These are phyloP conservation scores for Prunus armeniaca DNA, from an alignment of 306 rosid species.

Conservation along the genomic window DNA sequence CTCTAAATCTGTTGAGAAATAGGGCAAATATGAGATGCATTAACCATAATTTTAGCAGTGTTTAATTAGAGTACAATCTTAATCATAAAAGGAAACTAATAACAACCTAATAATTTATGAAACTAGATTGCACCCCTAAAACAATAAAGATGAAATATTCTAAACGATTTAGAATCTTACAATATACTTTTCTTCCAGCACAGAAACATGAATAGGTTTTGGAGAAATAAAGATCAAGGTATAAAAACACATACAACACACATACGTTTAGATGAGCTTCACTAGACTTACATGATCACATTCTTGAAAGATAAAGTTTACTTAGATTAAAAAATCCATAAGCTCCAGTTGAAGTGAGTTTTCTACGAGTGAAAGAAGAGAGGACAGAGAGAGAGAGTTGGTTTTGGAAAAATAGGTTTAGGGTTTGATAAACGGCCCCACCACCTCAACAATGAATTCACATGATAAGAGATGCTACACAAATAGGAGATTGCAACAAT, in stretches of 20 bases:
- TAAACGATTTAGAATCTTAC: not conserved
- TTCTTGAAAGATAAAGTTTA: not conserved
- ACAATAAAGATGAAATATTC: not conserved
- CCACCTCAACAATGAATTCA: not conserved
- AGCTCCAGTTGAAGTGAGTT: not conserved
- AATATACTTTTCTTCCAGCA: not conserved
- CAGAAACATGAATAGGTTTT: not conserved
- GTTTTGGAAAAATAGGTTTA: not conserved
- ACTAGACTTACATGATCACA: not conserved
- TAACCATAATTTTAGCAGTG: not conserved
- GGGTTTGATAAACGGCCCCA: not conserved
- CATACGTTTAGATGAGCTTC: not conserved
- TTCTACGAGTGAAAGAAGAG: not conserved
- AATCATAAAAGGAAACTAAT: not conserved
- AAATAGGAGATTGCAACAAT: not conserved
- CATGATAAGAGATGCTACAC: not conserved
- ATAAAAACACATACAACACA: not conserved
- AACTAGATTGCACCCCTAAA: not conserved
- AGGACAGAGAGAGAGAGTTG: not conserved
- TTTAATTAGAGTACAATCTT: not conserved
- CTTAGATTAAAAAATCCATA: not conserved
- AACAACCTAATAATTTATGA: not conserved
- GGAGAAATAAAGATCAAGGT: not conserved
- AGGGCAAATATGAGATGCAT: slow-evolving; percentile 2
- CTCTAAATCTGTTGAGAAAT: not conserved